Conservation (phyloP, 2,329 filamentous ascomycete genomes). For the Colletotrichum limetticola region DNA sequence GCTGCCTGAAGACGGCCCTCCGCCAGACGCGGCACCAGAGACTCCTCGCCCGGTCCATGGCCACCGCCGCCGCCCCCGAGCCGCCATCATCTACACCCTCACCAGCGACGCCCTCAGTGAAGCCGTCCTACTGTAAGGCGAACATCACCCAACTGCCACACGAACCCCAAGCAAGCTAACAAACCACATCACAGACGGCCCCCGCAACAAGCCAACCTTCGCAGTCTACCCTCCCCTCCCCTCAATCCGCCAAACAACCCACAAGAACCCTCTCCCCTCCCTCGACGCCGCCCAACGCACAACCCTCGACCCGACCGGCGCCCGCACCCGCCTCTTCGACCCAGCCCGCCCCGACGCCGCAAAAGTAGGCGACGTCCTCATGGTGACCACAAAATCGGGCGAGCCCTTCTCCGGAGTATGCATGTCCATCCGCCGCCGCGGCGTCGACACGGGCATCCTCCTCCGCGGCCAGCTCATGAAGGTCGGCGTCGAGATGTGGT, state of each 20-base stretch:
- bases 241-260: slow-evolving; percentile 63
- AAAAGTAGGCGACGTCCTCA: slow-evolving; percentile 88
- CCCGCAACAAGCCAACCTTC: slow-evolving; percentile 35
- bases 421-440: slow-evolving; percentile 86
- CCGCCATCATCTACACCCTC: slow-evolving; percentile 42
- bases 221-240: slow-evolving; percentile 58
- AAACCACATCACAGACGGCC: neutral
- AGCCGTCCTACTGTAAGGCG: slow-evolving; percentile 37
- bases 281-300: slow-evolving; percentile 77
- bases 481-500: slow-evolving; percentile 96
- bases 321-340: slow-evolving; percentile 84
- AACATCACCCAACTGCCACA: too few relatives aligned
- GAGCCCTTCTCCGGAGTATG: slow-evolving; percentile 93
- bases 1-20: slow-evolving; percentile 75
- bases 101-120: slow-evolving; percentile 41
- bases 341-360: slow-evolving; percentile 81
- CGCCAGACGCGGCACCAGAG: slow-evolving; percentile 66
- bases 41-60: slow-evolving; percentile 57
- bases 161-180: neutral
- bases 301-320: slow-evolving; percentile 84
- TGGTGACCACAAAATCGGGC: slow-evolving; percentile 81
- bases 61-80: slow-evolving; percentile 50
- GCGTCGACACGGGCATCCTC: slow-evolving; percentile 88
- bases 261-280: slow-evolving; percentile 74
- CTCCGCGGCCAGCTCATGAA: slow-evolving; percentile 87